Evolutionary conservation across 208 protist species (phyloP).

Genomic region (Trypanosoma cruzi): DNA sequence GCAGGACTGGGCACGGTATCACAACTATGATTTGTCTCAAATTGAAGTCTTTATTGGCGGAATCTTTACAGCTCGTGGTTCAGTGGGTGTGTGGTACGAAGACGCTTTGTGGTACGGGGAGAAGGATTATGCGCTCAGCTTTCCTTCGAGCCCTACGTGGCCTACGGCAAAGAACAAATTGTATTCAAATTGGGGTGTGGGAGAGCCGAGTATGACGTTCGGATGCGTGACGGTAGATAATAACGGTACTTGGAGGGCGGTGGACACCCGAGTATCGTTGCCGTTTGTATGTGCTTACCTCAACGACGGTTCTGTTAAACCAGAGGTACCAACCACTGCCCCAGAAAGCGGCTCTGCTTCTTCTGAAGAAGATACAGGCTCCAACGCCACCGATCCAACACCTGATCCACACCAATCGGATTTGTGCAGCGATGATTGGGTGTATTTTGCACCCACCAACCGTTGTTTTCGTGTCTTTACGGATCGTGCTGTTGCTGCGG

Average conservation of each 20-base stretch:
- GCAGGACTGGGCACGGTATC: constrained; percentile 4
- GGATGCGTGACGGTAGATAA: constrained; percentile 30
- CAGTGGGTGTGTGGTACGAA: constrained; percentile 59
- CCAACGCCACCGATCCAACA: constrained; percentile 11
- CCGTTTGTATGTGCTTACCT: constrained; percentile 72
- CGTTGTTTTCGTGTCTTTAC: constrained; percentile 15
- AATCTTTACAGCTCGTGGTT: constrained; percentile 41
- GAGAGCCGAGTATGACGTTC: constrained; percentile 42
- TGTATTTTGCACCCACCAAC: constrained; percentile 9
- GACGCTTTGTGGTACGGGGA: constrained; percentile 43
- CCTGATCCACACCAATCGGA: constrained; percentile 1
- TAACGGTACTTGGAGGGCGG: constrained; percentile 40
- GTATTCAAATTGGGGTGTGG: constrained; percentile 46
- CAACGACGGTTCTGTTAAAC: constrained; percentile 59
- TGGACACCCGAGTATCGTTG: constrained; percentile 45
- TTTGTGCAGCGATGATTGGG: constrained; percentile 17
- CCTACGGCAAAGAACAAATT: constrained; percentile 49
- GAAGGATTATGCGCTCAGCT: constrained; percentile 24
- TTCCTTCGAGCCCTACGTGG: constrained; percentile 60
- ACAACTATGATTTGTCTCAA: not conserved
- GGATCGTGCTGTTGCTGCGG: constrained; percentile 33
- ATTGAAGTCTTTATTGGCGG: constrained; percentile 49
- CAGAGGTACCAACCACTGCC: not conserved
- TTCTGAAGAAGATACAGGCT: not conserved
- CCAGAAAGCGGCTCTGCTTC: not conserved